Base-by-base conservation (phyloP, 2,329 filamentous ascomycete genomes). In the Fusarium pseudoanthophilum region DNA sequence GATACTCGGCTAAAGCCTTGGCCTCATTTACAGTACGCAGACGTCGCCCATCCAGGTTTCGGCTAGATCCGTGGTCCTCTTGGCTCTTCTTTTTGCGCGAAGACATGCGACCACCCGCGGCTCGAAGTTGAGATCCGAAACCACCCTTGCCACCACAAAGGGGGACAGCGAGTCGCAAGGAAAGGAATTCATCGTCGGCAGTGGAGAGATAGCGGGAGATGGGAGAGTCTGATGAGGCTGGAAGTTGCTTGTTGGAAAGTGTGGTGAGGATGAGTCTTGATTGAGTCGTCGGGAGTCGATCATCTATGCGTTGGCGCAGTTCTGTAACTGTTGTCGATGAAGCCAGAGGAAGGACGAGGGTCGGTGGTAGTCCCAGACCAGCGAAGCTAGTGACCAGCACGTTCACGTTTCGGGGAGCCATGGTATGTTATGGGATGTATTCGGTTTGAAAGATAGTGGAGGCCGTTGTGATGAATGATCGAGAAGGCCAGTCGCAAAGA, bases 101-200 rank as follows among this genome's bases (percentile, higher is more conserved):
- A 5, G 95, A 97, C 96, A 99, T 99, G 84, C 97, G 95, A 45
- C 97, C 96, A 80, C 97, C 96, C 7, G 96, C 96, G 1, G 97
- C 96, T 79, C 97, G 94, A 42, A 99, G 91, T 82, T 99, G 97
- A 4, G 95, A 98, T 60, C 96, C 96, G 81, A 99, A 99, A 79
- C 96, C 96, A 82, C 96, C 96, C 81, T 99, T 99, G 80, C 97
- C 97, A 85, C 97, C 96, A 76, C 92, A 93, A 43, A 98, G 85
- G 11, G 93, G 92, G 4, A 92, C 86, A 11, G 91, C 92, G 36
- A 99, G 90, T 60, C 95, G 93, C 8, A 99, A 88, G 0, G 95
- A 92, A 21, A 99, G 87, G 74, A 98, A 92, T 39, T 90, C 90
- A 85, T 92, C 90, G 60, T 88, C 72, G 10, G 78, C 75, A 39